These are phyloP conservation scores for Diphasiastrum complanatum DNA, from an alignment of 83 land plant genomes.

Conservation along the genomic window DNA sequence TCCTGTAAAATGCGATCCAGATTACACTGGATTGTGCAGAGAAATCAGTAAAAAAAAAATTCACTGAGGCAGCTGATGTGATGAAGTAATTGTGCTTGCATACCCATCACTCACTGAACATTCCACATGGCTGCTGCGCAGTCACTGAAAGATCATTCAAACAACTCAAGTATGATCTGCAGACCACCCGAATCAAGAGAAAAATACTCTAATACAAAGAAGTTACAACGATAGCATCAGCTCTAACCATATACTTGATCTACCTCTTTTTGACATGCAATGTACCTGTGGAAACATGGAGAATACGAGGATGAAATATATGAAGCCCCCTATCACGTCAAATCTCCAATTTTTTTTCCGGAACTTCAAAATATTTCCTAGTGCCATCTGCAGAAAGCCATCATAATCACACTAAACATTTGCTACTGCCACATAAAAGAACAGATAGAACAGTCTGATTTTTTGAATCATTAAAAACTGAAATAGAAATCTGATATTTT, in stretches of 20 bases:
- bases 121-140: too few species aligned
- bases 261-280: not conserved
- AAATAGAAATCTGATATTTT: too few species aligned
- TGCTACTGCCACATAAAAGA: too few species aligned
- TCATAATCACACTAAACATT: too few species aligned
- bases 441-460: too few species aligned
- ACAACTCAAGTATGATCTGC: not conserved
- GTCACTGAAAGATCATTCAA: not conserved
- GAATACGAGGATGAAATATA: constrained; percentile 77
- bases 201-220: too few species aligned
- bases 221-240: too few species aligned
- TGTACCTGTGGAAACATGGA: constrained; percentile 94
- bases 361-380: constrained; percentile 94
- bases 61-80: too few species aligned
- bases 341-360: constrained; percentile 99
- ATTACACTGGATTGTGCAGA: constrained; percentile 55
- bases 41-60: too few species aligned
- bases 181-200: not conserved
- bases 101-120: too few species aligned
- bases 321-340: constrained; percentile 92
- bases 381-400: constrained; percentile 65
- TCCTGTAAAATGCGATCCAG: constrained; percentile 59
- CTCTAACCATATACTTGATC: not conserved
- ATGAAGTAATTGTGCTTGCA: too few species aligned
- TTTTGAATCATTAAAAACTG: too few species aligned